Base-by-base conservation (phyloP, 331 rosid species). In the Rosa hybrid region DNA sequence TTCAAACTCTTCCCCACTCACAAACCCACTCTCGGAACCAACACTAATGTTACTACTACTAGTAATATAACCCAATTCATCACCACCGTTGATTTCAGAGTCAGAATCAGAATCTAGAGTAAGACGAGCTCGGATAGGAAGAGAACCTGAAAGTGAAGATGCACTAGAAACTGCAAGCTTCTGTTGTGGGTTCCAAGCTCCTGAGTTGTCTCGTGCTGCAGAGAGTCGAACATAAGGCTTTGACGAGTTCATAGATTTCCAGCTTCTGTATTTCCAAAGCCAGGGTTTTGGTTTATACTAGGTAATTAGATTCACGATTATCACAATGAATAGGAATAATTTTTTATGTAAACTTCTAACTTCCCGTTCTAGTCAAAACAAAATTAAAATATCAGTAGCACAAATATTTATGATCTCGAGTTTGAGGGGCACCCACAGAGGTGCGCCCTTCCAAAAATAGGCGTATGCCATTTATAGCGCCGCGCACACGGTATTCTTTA, bases 91-190 rank as follows among this genome's bases (percentile, higher is more conserved):
- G 23, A 83, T 71, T 42, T 85, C 84, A 56, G 63, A 80, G 20
- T 84, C 91, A 46, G 85, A 73, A 72, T 78, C 79, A 27, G 53
- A 48, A 60, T 88, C 86, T 41, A 81, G 68, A 48, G 94, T 92
- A 54, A 63, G 88, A 76, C 94, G 94, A 77, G 97, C 94, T 83
- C 94, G 78, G 76, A 92, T 90, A 72, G 86, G 82, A 53, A 86
- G 9, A 50, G 85, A 87, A 80, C 81, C 81, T 80, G 89, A 59
- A 21, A 39, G 20, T 9, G 73, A 56, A 70, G 80, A 30, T 54
- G 86, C 76, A 12, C 73, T 12, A 30, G 76, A 81, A 72, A 78
- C 79, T 4, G 76, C 65, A 16, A 41, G 63, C 12, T 74, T 75
- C 53, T 62, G 78, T 54, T 56, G 78, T 54, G 79, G 78, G 50